A percentile compares a stretch with the other conserved stretches of the same genome.
Conservation (phyloP, 306 rosid species). For the Phaseolus lunatus region DNA sequence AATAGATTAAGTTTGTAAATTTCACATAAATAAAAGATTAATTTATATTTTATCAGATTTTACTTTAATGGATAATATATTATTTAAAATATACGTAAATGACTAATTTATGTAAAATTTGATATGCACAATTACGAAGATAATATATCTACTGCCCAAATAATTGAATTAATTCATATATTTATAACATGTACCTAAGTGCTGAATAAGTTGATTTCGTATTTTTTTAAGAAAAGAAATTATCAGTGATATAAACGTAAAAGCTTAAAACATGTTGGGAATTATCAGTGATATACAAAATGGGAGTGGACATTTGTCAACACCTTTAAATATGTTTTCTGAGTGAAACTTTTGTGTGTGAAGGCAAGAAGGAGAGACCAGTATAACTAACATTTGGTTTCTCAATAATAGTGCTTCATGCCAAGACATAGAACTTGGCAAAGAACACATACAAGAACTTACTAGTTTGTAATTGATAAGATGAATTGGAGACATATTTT, state of each 20-base stretch:
- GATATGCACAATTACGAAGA: not conserved
- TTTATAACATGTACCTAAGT: not conserved
- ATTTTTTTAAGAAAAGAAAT: not conserved
- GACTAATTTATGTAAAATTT: not conserved
- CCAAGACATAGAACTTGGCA: not conserved
- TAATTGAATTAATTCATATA: too few species aligned
- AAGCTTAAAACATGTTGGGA: not conserved
- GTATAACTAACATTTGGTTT: not conserved
- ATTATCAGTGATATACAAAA: not conserved
- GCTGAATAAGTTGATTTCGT: not conserved
- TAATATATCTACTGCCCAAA: not conserved
- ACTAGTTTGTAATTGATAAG: slow-evolving; percentile 10
- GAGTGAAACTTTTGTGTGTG: not conserved
- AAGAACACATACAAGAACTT: not conserved
- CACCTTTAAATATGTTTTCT: not conserved
- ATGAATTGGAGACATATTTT: not conserved
- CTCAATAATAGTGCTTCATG: slow-evolving; percentile 1
- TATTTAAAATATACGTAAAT: not conserved
- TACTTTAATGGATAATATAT: not conserved
- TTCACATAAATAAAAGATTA: not conserved
- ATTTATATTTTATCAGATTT: not conserved
- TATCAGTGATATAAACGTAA: not conserved
- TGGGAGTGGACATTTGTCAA: not conserved
- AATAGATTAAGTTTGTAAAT: not conserved
- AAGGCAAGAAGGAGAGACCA: not conserved